Evolutionary conservation across 1,139 yeast species (phyloP), one percentile per base, ranked within the genome.

Genomic region (Fermentozyma sake): DNA sequence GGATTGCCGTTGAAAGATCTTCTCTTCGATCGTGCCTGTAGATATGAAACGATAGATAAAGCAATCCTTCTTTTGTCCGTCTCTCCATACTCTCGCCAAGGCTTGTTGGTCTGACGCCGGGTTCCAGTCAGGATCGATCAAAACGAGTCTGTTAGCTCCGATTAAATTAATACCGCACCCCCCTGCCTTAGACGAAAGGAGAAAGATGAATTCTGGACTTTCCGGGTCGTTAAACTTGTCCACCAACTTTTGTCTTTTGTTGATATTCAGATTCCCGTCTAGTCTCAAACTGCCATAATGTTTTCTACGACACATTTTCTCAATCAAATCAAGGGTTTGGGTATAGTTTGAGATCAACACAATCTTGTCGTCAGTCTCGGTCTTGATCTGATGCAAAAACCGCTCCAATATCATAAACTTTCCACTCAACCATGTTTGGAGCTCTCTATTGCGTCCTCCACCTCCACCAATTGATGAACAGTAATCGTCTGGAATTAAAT

Each of bases 21-120:
- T 91, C 46, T 91, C 98, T 49, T 91, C 98, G 31, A 91, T 91
- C 0, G 96, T 79, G 13, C 98, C 98, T 0, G 97, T 89, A 8
- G 94, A 75, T 34, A 91, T 89, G 42, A 91, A 87, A 42, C 98
- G 68, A 52, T 91, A 91, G 29, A 91, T 93, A 48, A 82, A 91
- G 59, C 98, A 91, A 54, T 85, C 95, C 56, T 91, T 91, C 68
- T 85, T 89, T 50, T 91, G 98, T 0, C 98, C 98, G 59, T 91
- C 98, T 66, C 98, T 80, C 98, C 98, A 91, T 3, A 91, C 96
- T 54, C 98, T 74, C 0, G 98, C 98, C 35, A 91, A 66, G 0
- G 98, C 98, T 58, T 91, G 98, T 52, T 91, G 98, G 52, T 91
- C 98, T 3, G 96, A 83, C 0, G 98, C 98, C 0, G 98, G 98